These are phyloP conservation scores for Halophytophthora polymorphica DNA, from an alignment of 352 stramenopile species.

Conservation along the genomic window DNA sequence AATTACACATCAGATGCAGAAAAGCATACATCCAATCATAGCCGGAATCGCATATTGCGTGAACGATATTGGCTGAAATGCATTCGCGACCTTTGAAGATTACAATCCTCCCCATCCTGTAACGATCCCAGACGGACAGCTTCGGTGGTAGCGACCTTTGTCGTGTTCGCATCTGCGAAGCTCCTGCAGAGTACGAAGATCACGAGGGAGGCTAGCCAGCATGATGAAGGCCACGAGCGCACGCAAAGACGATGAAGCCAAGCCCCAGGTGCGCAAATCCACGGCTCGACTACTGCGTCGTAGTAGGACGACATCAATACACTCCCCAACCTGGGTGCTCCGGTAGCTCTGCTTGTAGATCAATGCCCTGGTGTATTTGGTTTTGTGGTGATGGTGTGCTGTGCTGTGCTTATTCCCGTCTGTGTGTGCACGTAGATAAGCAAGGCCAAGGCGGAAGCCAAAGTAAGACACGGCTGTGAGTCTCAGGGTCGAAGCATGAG, in stretches of 20 bases:
- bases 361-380: neutral
- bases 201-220: neutral
- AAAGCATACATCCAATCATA: neutral
- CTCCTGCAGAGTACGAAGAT: neutral
- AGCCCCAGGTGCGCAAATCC: slow-evolving; percentile 20
- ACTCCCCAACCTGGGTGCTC: neutral
- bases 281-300: neutral
- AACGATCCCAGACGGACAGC: neutral
- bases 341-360: neutral
- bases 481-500: neutral
- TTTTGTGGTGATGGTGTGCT: too few relatives aligned
- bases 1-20: slow-evolving; percentile 1
- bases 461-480: neutral
- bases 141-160: neutral
- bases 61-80: neutral
- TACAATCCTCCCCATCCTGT: neutral
- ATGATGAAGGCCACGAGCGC: slow-evolving; percentile 30
- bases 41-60: slow-evolving; percentile 3
- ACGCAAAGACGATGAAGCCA: slow-evolving; percentile 19
- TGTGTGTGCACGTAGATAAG: slow-evolving; percentile 4
- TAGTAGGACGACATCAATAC: neutral
- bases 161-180: neutral
- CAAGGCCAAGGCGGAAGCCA: slow-evolving; percentile 18
- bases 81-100: slow-evolving; percentile 22
- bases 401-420: neutral